phyloP scores from a whole-genome alignment of 306 rosid species.

The Vigna reflexopilosa region DNA sequence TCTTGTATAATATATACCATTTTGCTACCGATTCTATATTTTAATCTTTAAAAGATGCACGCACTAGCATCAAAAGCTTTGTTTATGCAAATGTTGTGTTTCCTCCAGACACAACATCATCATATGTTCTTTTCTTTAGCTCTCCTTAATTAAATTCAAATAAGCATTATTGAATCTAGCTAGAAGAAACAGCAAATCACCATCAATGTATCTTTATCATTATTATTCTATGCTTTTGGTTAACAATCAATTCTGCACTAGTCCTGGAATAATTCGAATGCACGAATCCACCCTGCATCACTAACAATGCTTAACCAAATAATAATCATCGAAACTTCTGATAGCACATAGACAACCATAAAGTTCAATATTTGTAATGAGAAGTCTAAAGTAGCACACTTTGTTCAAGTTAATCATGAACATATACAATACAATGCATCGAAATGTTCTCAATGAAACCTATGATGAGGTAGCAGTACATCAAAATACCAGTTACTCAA shows the following conservation, averaged over 20 bases:
- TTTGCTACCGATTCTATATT: not conserved
- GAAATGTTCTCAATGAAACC: constrained; percentile 24
- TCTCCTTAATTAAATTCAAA: constrained; percentile 4
- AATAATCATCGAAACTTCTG: constrained; percentile 9
- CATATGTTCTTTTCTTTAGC: constrained; percentile 34
- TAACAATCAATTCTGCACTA: constrained; percentile 36
- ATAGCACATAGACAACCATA: constrained; percentile 37
- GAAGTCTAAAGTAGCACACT: constrained; percentile 30
- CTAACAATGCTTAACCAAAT: constrained; percentile 21
- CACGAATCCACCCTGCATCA: constrained; percentile 36
- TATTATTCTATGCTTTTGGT: constrained; percentile 37
- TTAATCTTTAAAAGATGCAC: not conserved
- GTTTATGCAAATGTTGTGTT: constrained; percentile 34
- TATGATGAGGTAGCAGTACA: not conserved
- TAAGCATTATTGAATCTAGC: constrained; percentile 26
- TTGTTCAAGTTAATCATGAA: constrained; percentile 21
- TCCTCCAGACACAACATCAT: constrained; percentile 32
- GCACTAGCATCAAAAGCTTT: constrained; percentile 20
- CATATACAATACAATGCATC: constrained; percentile 6
- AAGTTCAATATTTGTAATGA: not conserved
- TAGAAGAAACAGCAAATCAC: constrained; percentile 30
- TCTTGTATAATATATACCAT: constrained; percentile 6
- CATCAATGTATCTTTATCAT: constrained; percentile 34
- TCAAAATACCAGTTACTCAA: not conserved
- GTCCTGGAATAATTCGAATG: constrained; percentile 25